Evolutionary conservation across 805 yeast species (phyloP).

Genomic region (Metschnikowia rubicola): DNA sequence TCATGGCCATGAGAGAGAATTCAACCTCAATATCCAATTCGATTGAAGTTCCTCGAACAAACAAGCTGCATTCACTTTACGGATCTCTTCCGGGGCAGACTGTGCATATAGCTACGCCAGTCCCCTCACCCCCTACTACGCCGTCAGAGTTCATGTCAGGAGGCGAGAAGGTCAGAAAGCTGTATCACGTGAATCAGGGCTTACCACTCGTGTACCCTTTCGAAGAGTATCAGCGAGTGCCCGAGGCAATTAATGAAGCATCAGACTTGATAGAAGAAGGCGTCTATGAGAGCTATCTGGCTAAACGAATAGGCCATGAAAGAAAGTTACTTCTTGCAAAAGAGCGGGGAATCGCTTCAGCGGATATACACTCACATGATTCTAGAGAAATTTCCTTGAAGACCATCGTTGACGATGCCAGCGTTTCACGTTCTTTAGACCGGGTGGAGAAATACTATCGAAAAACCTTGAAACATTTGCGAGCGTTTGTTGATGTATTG

Average conservation of each 20-base stretch:
- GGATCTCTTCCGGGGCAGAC: conserved; percentile 50
- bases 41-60: conserved; percentile 56
- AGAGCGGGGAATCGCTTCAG: conserved; percentile 56
- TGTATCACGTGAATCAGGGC: conserved; percentile 62
- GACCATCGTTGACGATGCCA: conserved; percentile 1
- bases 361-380: no score
- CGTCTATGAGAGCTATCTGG: conserved; percentile 62
- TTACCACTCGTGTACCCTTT: conserved; percentile 67
- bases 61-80: conserved; percentile 41
- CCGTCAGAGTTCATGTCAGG: conserved; percentile 46
- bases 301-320: conserved; percentile 68
- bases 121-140: conserved; percentile 70
- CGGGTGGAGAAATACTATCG: conserved; percentile 62
- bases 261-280: conserved; percentile 60
- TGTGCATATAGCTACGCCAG: conserved; percentile 80
- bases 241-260: conserved; percentile 78
- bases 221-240: conserved; percentile 39
- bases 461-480: conserved; percentile 49
- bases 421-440: conserved; percentile 40
- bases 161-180: conserved; percentile 48
- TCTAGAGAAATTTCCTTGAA: not conserved
- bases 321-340: conserved; percentile 67
- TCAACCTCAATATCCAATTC: conserved; percentile 57
- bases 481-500: conserved; percentile 61
- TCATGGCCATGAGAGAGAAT: conserved; percentile 39